phyloP scores from a whole-genome alignment of 495 filamentous ascomycete genomes.

The Penicillium taxi region DNA sequence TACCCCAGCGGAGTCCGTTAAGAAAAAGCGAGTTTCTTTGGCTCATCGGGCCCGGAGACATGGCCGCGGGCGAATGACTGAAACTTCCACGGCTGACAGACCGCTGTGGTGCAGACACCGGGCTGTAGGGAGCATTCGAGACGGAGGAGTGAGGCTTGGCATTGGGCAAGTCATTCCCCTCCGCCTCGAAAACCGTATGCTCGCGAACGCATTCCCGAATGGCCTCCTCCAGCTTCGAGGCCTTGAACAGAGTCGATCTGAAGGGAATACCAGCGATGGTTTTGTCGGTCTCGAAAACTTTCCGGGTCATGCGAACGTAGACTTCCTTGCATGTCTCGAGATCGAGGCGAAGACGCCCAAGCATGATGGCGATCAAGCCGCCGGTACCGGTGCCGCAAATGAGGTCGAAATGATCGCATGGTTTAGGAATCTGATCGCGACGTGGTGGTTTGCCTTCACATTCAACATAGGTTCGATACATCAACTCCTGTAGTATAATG shows the following conservation, averaged over 20 bases:
- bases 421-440: conserved; percentile 85
- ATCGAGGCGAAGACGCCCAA: conserved; percentile 84
- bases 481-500: conserved; percentile 89
- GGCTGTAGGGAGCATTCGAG: conserved; percentile 31
- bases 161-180: conserved; percentile 59
- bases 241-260: conserved; percentile 90
- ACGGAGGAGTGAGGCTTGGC: conserved; percentile 29
- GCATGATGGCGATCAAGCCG: conserved; percentile 92
- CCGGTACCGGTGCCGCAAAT: conserved; percentile 93
- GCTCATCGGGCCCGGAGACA: conserved; percentile 20
- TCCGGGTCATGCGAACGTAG: conserved; percentile 86
- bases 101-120: conserved; percentile 34
- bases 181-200: conserved; percentile 71
- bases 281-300: conserved; percentile 97
- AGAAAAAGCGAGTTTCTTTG: conserved; percentile 32
- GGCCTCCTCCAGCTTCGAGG: conserved; percentile 87
- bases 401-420: conserved; percentile 96
- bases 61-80: conserved; percentile 28
- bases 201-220: conserved; percentile 84
- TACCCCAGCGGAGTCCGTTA: conserved; percentile 45
- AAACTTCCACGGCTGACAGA: conserved; percentile 39
- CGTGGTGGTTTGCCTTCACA: conserved; percentile 71
- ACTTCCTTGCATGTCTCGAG: conserved; percentile 93
- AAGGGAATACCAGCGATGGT: conserved; percentile 92
- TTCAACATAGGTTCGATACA: conserved; percentile 88